Percentiles rank a stretch among this genome's conserved stretches.
Evolutionary conservation across 495 filamentous ascomycete genomes (phyloP).

Genomic region (Hyaloscypha bicolor): DNA sequence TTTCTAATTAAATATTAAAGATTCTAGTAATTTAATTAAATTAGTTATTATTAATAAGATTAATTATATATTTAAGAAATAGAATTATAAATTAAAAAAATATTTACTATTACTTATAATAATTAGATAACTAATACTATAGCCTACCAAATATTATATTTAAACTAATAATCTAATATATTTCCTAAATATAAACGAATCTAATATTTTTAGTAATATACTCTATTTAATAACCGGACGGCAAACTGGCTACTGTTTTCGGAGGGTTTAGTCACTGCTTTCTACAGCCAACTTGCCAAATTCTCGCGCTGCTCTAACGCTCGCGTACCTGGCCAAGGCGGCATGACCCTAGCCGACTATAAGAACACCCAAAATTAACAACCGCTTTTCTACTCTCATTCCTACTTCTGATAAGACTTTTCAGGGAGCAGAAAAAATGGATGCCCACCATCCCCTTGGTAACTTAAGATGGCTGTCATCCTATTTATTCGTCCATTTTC

Average conservation of each 20-base stretch:
- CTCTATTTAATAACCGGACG: not conserved
- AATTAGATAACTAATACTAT: no score
- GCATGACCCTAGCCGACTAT: slow-evolving; percentile 3
- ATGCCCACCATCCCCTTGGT: not conserved
- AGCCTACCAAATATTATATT: no score
- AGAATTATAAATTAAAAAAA: no score
- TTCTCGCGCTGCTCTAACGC: not conserved
- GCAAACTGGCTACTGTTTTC: slow-evolving; percentile 2
- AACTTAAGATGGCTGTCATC: not conserved
- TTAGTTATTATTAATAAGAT: no score
- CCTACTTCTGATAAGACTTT: not conserved
- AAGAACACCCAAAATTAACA: slow-evolving; percentile 5
- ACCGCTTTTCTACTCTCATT: not conserved
- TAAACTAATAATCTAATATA: no score
- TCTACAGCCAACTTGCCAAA: not conserved
- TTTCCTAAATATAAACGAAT: no score
- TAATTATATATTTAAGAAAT: no score
- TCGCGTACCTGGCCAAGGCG: slow-evolving; percentile 15
- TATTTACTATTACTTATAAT: no score
- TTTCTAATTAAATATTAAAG: no score
- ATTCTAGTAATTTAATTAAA: no score
- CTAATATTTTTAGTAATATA: no score
- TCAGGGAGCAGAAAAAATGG: slow-evolving; percentile 1
- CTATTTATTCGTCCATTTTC: not conserved
- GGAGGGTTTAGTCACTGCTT: not conserved